Conservation (phyloP, 768 basidiomycete species). For the Suillus clintonianus region DNA sequence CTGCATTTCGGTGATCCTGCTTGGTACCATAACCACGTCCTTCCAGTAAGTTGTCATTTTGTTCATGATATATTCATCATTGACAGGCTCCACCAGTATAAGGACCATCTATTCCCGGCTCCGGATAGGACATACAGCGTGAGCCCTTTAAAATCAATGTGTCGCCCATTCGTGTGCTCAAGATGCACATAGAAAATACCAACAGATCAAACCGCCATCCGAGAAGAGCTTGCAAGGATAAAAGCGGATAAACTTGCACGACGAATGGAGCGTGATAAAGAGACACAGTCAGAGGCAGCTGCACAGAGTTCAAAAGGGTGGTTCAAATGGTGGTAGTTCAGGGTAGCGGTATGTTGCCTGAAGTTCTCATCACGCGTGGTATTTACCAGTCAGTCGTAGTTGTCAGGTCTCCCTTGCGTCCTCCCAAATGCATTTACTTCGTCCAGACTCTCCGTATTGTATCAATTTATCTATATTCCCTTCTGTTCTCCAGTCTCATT, state of each 20-base stretch:
- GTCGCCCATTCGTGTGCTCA: neutral
- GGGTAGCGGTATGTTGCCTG: neutral
- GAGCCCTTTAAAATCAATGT: constrained; percentile 14
- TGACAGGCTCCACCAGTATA: constrained; percentile 51
- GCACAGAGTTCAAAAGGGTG: constrained; percentile 25
- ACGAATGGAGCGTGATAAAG: constrained; percentile 46
- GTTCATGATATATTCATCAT: neutral
- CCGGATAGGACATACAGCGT: constrained; percentile 57
- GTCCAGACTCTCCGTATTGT: neutral
- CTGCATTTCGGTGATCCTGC: constrained; percentile 86
- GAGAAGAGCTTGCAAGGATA: constrained; percentile 71
- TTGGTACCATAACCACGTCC: constrained; percentile 79
- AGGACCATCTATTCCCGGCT: constrained; percentile 70
- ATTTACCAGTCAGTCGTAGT: neutral
- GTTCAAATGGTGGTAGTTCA: constrained; percentile 27
- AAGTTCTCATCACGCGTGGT: neutral
- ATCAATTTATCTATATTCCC: neutral
- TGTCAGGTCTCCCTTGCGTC: neutral
- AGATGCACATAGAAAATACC: constrained; percentile 52
- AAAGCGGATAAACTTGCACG: constrained; percentile 58
- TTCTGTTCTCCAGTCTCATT: neutral
- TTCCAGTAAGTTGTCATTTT: constrained; percentile 55
- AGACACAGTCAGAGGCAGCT: constrained; percentile 21
- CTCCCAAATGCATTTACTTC: neutral
- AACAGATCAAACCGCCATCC: constrained; percentile 62